Percentiles rank a stretch among this genome's conserved stretches.
Evolutionary conservation across 1,284 basidiomycete genomes (phyloP).

Genomic region (Sporisorium iseilematis-ciliati): DNA sequence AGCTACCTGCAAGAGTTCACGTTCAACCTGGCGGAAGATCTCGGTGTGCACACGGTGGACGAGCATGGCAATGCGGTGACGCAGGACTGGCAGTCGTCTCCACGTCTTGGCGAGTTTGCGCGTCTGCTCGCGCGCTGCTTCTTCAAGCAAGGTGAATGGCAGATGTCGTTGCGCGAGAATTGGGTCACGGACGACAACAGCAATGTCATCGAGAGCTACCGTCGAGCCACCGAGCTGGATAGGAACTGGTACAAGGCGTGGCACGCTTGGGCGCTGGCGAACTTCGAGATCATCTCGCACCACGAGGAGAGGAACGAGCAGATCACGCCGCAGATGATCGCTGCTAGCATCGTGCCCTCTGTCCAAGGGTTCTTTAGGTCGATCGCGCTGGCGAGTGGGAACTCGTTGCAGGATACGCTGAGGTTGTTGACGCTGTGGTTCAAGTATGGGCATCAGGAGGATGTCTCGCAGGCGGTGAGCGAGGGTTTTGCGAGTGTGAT

Average conservation of each 20-base stretch:
- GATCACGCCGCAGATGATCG: slow-evolving; percentile 79
- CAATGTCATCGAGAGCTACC: slow-evolving; percentile 78
- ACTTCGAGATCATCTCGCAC: slow-evolving; percentile 86
- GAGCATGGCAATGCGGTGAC: slow-evolving; percentile 58
- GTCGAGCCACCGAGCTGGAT: slow-evolving; percentile 90
- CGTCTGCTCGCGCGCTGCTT: slow-evolving; percentile 94
- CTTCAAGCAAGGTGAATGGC: slow-evolving; percentile 97
- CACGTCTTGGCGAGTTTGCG: slow-evolving; percentile 78
- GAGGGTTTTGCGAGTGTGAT: slow-evolving; percentile 90
- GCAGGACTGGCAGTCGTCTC: slow-evolving; percentile 63
- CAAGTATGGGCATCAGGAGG: slow-evolving; percentile 92
- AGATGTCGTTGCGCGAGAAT: slow-evolving; percentile 79
- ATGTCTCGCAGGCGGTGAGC: slow-evolving; percentile 90
- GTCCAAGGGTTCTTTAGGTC: slow-evolving; percentile 96
- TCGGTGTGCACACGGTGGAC: slow-evolving; percentile 73
- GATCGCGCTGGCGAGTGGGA: slow-evolving; percentile 85
- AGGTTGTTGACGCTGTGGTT: slow-evolving; percentile 97
- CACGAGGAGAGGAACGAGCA: slow-evolving; percentile 74
- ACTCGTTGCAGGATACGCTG: slow-evolving; percentile 94
- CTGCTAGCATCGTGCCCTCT: slow-evolving; percentile 90
- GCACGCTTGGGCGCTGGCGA: slow-evolving; percentile 98
- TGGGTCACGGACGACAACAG: slow-evolving; percentile 74
- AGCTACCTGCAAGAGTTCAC: slow-evolving; percentile 88
- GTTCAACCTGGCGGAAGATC: slow-evolving; percentile 77
- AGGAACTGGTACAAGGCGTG: slow-evolving; percentile 97